A percentile compares a stretch with the other conserved stretches of the same genome.
Conservation (phyloP, 2,329 filamentous ascomycete genomes). For the Aspergillus sp. region DNA sequence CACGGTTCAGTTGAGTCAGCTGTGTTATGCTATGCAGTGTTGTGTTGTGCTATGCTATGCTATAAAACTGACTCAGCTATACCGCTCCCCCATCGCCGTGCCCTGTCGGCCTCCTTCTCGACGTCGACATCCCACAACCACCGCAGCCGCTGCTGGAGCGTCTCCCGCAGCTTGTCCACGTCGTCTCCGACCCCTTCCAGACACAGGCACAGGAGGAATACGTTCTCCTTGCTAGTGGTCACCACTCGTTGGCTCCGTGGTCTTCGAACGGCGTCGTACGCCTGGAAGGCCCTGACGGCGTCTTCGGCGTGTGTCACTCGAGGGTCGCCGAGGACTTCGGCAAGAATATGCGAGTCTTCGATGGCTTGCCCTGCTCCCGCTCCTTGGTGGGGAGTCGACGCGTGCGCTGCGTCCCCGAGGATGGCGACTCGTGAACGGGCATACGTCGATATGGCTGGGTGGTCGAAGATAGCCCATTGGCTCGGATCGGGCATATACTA, state of each 20-base stretch:
- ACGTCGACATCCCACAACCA: conserved; percentile 30
- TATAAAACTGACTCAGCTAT: too few species aligned
- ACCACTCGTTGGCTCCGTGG: conserved; percentile 44
- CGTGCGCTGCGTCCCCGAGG: conserved; percentile 33
- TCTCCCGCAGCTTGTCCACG: conserved; percentile 14
- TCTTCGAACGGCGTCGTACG: conserved; percentile 43
- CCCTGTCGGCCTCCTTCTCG: conserved; percentile 16
- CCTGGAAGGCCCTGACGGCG: conserved; percentile 40
- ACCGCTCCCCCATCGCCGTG: too few species aligned
- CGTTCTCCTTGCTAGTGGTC: conserved; percentile 40
- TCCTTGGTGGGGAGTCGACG: conserved; percentile 29
- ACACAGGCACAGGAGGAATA: conserved; percentile 19
- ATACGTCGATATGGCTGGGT: conserved; percentile 23
- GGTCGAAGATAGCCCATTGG: conserved; percentile 30
- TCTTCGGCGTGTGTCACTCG: conserved; percentile 21
- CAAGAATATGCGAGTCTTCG: conserved; percentile 30
- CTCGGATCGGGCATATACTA: conserved; percentile 23
- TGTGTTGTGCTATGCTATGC: too few species aligned
- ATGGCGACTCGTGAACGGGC: conserved; percentile 20
- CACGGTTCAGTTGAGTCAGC: too few species aligned
- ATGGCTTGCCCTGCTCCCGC: conserved; percentile 31
- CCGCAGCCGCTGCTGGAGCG: conserved; percentile 15
- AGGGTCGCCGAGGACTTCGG: conserved; percentile 37
- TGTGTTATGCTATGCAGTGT: too few species aligned
- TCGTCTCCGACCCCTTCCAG: conserved; percentile 19